These are phyloP conservation scores for Talaromyces adpressus DNA, from an alignment of 495 filamentous ascomycete species.

Conservation along the genomic window DNA sequence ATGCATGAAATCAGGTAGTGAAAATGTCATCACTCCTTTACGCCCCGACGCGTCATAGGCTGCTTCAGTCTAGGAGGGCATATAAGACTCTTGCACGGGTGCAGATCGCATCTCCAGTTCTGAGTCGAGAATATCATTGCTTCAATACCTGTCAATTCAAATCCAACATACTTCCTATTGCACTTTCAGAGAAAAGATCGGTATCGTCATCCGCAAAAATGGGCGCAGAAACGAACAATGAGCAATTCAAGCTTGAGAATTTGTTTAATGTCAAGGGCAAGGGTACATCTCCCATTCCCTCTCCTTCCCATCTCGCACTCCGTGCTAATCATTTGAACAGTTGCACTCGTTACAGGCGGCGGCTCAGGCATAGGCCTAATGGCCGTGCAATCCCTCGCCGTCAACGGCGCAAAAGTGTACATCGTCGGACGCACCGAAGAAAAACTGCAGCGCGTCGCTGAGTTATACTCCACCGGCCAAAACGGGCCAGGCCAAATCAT, in stretches of 20 bases:
- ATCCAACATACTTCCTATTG: neutral
- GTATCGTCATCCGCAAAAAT: neutral
- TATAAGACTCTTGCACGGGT: neutral
- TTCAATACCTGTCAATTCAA: neutral
- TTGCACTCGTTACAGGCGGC: slow-evolving; percentile 51
- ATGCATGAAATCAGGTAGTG: neutral
- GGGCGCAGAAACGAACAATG: slow-evolving; percentile 29
- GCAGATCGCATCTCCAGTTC: neutral
- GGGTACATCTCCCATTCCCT: slow-evolving; percentile 13
- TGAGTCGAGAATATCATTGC: neutral
- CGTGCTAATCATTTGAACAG: slow-evolving; percentile 9
- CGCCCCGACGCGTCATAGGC: slow-evolving; percentile 1
- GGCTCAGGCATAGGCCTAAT: slow-evolving; percentile 46
- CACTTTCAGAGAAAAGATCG: neutral
- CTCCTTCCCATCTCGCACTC: neutral
- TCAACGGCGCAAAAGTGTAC: slow-evolving; percentile 55
- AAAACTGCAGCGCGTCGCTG: slow-evolving; percentile 47
- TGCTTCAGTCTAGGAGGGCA: neutral
- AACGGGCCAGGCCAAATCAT: slow-evolving; percentile 49
- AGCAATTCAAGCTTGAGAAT: slow-evolving; percentile 38
- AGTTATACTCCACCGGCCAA: slow-evolving; percentile 32
- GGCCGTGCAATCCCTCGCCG: slow-evolving; percentile 50
- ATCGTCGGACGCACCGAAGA: slow-evolving; percentile 50
- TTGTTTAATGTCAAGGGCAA: slow-evolving; percentile 52
- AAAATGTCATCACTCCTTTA: neutral